Evolutionary conservation across 139 green algal genomes (phyloP), one percentile per base, ranked within the genome.

Genomic region (Tetradesmus lagerheimii): DNA sequence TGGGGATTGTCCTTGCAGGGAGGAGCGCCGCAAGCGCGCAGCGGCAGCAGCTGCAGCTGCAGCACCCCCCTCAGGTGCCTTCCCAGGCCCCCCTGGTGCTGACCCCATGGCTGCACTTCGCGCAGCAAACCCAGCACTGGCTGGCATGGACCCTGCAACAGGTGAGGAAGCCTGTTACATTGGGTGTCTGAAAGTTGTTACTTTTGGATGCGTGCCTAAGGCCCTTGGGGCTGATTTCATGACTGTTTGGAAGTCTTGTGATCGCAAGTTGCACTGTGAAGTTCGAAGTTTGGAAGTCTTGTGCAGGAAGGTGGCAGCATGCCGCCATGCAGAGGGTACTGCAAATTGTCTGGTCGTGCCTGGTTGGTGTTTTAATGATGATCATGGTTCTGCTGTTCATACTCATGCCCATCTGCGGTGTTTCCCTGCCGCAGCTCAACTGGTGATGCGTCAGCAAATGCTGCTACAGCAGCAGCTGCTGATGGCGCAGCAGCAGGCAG

Each of bases 381-480:
- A 77, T 14, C 12, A 64, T 64, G 16, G 41, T 11, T 18, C 9
- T 79, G 6, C 71, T 79, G 71, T 23, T 20, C 1, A 25, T 20
- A 11, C n/a, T 15, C 31, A 25, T 38, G n/a, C 31, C n/a, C 6
- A 23, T 11, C 3, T 23, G 20, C n/a, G n/a, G n/a, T 29, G 2
- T n/a, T 29, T 79, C 11, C 31, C 31, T 20, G 1, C 31, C 23
- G 57, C 82, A 79, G 53, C 53, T 2, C 25, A 71, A 15, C 23
- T 87, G 57, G 20, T 87, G 34, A 53, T 87, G 53, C 43, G 82
- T 20, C 82, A 87, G 82, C 82, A 87, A 35, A 87, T 87, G 82
- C 8, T 88, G 31, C 64, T 88, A 27, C 62, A 80, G 83, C 83
- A 88, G 83, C 83, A 88, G 83, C 67, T 80, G 83, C 62, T 88